phyloP scores from a whole-genome alignment of 2,329 filamentous ascomycete species.

The Ramichloridium luteum region DNA sequence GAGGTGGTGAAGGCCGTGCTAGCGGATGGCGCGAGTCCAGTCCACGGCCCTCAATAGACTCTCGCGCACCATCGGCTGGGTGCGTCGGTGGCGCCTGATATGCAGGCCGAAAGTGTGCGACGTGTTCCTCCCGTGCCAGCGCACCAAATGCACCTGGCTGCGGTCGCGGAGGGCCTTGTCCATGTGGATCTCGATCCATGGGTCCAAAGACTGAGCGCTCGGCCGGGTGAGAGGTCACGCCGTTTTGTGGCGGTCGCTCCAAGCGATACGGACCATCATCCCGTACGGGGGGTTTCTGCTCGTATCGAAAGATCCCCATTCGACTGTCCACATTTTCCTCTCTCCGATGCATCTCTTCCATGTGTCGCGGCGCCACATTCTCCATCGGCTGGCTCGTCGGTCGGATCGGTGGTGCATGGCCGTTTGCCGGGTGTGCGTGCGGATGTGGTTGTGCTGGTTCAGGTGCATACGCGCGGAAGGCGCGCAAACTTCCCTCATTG shows the following conservation, averaged over 20 bases:
- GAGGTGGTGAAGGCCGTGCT: constrained; percentile 17
- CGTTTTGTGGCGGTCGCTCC: constrained; percentile 17
- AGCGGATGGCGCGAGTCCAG: constrained; percentile 19
- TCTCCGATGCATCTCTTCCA: constrained; percentile 16
- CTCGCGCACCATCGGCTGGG: constrained; percentile 18
- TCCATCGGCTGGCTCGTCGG: constrained; percentile 27
- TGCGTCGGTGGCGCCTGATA: constrained; percentile 15
- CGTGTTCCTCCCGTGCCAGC: constrained; percentile 21
- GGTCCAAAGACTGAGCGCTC: constrained; percentile 20
- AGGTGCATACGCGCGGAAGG: constrained; percentile 4
- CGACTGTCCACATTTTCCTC: constrained; percentile 15
- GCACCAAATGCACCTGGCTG: constrained; percentile 16
- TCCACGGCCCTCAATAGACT: constrained; percentile 20
- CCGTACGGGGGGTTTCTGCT: constrained; percentile 14
- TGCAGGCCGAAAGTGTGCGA: constrained; percentile 19
- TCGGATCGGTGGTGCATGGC: constrained; percentile 14
- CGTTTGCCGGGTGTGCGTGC: constrained; percentile 14
- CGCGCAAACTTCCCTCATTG: neutral
- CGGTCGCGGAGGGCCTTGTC: constrained; percentile 13
- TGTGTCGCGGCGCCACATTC: constrained; percentile 8
- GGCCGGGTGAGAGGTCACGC: constrained; percentile 19
- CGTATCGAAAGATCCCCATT: constrained; percentile 16
- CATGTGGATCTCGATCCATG: constrained; percentile 15
- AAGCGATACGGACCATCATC: constrained; percentile 13
- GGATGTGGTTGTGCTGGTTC: constrained; percentile 20